Evolutionary conservation across 129 eudicot genomes (phyloP), one percentile per base, ranked within the genome.

Genomic region (Flaveria linearis): DNA sequence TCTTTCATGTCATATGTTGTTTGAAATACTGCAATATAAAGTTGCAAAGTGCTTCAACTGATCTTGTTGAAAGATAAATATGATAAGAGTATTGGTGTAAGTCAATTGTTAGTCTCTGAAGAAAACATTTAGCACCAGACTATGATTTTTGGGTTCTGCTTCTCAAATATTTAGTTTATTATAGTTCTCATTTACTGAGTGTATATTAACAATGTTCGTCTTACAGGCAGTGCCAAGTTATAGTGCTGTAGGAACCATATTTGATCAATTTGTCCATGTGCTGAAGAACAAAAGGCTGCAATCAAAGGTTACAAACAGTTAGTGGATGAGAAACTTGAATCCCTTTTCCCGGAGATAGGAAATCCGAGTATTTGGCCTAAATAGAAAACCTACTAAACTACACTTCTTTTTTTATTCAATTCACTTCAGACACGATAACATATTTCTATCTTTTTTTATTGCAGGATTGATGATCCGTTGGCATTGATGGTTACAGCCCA

Each of bases 231-330:
- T 95, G 72, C 88, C 96, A 49, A 84, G 89, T 78, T 89, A 95
- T 75, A 88, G 85, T 89, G 96, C 96, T 41, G 85, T 96, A 39
- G 88, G 96, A 84, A 89, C 99, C 47, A 68, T 95, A 65, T 95
- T 95, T 80, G 99, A 95, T 60, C 97, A 86, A 64, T 95, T 86
- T 82, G 97, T 95, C 3, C 97, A 75, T 92, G 97, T 53, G 99
- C 99, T 51, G 97, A 95, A 84, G 99, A 91, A 78, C 97, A 91
- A 43, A 95, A 86, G 83, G 99, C 97, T 77, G 91, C 97, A 60
- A 76, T 87, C 4, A 96, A 89, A 80, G 96, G 92, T 43, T 95
- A 89, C 88, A 95, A 82, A 89, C 93, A 89, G 81, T 85, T 95
- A 62, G 80, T 91, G 68, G 99, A 95, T 52, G 99, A 95, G 86